These are phyloP conservation scores for Arthrobotrys iridis DNA, from an alignment of 2,329 filamentous ascomycete genomes.

Conservation along the genomic window DNA sequence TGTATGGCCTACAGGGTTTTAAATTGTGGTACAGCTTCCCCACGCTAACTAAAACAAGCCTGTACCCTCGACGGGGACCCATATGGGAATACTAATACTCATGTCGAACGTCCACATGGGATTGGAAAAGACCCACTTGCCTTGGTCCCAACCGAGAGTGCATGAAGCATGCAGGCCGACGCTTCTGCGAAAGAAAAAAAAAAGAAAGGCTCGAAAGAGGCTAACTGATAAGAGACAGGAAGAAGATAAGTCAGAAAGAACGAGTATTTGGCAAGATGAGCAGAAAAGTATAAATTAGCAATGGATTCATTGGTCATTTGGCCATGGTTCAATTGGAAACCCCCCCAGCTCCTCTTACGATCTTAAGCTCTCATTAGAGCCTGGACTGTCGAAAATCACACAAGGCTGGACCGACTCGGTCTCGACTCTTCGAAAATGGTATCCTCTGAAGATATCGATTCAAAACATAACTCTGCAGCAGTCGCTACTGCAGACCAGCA, in stretches of 20 bases:
- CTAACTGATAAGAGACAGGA: constrained; percentile 27
- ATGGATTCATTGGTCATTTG: constrained; percentile 13
- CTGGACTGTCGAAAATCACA: constrained; percentile 24
- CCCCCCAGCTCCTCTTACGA: constrained; percentile 5
- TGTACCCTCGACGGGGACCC: constrained; percentile 28
- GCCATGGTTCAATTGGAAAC: constrained; percentile 28
- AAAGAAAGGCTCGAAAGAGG: neutral
- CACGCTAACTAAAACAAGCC: constrained; percentile 34
- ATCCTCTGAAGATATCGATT: constrained; percentile 38
- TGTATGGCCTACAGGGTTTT: constrained; percentile 42
- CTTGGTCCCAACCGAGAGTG: constrained; percentile 20
- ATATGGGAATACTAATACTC: constrained; percentile 25
- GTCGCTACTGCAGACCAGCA: constrained; percentile 29
- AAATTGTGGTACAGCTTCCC: constrained; percentile 10
- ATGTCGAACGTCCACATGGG: constrained; percentile 39
- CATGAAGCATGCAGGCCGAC: constrained; percentile 31
- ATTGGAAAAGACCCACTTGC: constrained; percentile 22
- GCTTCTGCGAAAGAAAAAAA: constrained; percentile 5
- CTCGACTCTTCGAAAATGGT: constrained; percentile 29
- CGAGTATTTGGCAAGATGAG: neutral
- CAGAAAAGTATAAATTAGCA: constrained; percentile 28
- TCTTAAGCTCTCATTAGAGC: constrained; percentile 3
- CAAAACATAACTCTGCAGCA: constrained; percentile 17
- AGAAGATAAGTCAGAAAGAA: constrained; percentile 19
- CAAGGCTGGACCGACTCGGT: neutral